Percentiles rank a stretch among this genome's conserved stretches.
Conservation (phyloP, 257 asterid species). For the Solanum rostratum region DNA sequence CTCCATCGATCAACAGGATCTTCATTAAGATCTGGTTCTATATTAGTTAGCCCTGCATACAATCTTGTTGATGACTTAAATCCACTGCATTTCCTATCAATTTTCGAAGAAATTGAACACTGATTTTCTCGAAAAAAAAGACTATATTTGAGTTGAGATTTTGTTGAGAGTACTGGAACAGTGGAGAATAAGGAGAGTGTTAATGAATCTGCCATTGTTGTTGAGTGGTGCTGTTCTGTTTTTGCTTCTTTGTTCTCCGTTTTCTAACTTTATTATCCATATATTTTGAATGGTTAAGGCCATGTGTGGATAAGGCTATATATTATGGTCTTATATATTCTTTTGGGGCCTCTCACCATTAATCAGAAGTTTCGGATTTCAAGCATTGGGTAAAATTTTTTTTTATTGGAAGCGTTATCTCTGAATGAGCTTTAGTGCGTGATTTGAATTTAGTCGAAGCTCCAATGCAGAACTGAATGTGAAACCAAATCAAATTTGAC, state of each 20-base stretch:
- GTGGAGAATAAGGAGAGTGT: constrained; percentile 25
- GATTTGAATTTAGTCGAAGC: no score
- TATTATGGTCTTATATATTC: not conserved
- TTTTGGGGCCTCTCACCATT: not conserved
- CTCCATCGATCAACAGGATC: constrained; percentile 72
- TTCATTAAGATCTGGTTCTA: constrained; percentile 79
- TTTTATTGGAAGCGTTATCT: no score
- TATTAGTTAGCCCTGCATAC: constrained; percentile 55
- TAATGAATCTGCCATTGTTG: constrained; percentile 42
- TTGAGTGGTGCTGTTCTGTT: not conserved
- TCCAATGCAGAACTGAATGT: no score
- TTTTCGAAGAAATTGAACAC: not conserved
- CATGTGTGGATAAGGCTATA: not conserved
- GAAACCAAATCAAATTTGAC: no score
- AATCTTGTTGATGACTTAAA: constrained; percentile 34
- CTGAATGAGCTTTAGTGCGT: no score
- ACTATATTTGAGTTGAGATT: constrained; percentile 10
- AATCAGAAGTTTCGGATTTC: no score
- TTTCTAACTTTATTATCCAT: not conserved
- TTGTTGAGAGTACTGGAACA: constrained; percentile 11
- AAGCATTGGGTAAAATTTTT: no score
- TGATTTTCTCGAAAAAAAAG: not conserved
- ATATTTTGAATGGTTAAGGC: not conserved
- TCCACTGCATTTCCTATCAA: constrained; percentile 5
- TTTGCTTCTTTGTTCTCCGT: not conserved